phyloP scores from a whole-genome alignment of 2,329 filamentous ascomycete genomes.

The Trichoderma arundinaceum region DNA sequence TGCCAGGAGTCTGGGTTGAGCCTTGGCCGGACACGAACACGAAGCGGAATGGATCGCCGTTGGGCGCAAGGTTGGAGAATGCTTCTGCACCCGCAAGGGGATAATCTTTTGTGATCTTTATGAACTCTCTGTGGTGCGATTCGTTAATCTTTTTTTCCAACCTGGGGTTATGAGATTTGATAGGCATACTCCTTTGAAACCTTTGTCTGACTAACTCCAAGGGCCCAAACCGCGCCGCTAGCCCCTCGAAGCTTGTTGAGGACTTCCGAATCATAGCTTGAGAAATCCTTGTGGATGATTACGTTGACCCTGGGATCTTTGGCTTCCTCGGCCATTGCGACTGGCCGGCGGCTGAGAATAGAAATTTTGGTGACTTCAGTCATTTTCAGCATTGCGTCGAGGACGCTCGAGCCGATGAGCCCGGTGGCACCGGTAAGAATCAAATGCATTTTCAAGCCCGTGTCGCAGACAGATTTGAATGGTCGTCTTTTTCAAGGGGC shows the following conservation, averaged over 20 bases:
- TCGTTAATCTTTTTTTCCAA: not conserved
- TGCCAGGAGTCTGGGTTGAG: slow-evolving; percentile 10
- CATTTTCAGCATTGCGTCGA: slow-evolving; percentile 31
- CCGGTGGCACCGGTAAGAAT: slow-evolving; percentile 32
- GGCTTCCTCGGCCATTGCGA: slow-evolving; percentile 27
- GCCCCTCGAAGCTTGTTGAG: slow-evolving; percentile 29
- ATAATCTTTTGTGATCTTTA: slow-evolving; percentile 9
- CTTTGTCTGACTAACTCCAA: slow-evolving; percentile 14
- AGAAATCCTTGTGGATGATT: slow-evolving; percentile 31
- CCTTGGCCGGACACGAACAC: slow-evolving; percentile 22
- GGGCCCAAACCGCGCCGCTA: slow-evolving; percentile 29
- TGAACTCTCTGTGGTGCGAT: not conserved
- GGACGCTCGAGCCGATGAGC: slow-evolving; percentile 28
- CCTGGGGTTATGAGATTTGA: no score
- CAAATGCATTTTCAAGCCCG: slow-evolving; percentile 19
- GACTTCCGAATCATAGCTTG: slow-evolving; percentile 18
- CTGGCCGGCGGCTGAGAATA: slow-evolving; percentile 30
- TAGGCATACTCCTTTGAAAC: slow-evolving; percentile 17
- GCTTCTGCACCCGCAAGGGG: slow-evolving; percentile 12
- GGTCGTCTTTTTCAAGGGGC: not conserved
- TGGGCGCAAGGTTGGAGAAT: not conserved
- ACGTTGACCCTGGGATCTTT: slow-evolving; percentile 25
- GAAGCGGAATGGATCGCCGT: not conserved
- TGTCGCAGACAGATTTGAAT: not conserved
- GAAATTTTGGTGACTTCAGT: slow-evolving; percentile 30